phyloP scores from a whole-genome alignment of 1,139 yeast genomes.

The Lodderomyces theae region DNA sequence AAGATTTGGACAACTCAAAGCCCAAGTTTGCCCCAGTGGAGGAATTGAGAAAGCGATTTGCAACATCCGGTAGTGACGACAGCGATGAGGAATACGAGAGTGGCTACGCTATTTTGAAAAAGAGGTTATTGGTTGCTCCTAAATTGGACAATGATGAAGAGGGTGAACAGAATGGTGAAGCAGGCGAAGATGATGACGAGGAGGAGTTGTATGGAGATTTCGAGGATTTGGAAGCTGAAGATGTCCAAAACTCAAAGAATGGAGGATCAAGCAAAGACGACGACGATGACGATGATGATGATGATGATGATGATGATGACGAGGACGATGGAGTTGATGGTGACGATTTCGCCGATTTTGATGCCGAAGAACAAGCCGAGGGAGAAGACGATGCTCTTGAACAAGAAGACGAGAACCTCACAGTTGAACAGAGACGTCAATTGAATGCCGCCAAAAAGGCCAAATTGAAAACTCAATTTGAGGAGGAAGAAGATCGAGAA shows the following conservation, averaged over 20 bases:
- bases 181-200: slow-evolving; percentile 39
- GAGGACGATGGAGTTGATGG: slow-evolving; percentile 30
- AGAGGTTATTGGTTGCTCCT: slow-evolving; percentile 70
- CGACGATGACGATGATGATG: slow-evolving; percentile 19
- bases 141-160: slow-evolving; percentile 42
- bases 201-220: slow-evolving; percentile 73
- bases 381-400: slow-evolving; percentile 31
- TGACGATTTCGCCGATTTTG: slow-evolving; percentile 54
- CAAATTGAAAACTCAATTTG: slow-evolving; percentile 81
- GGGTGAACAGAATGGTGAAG: slow-evolving; percentile 29
- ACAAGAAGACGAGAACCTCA: slow-evolving; percentile 39
- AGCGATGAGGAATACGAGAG: slow-evolving; percentile 42
- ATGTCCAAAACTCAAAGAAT: slow-evolving; percentile 20
- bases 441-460: slow-evolving; percentile 88
- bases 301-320: no score
- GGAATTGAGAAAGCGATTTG: slow-evolving; percentile 54
- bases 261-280: slow-evolving; percentile 7
- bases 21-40: slow-evolving; percentile 49
- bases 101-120: slow-evolving; percentile 48
- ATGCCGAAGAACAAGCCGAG: slow-evolving; percentile 46
- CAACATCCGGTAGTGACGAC: slow-evolving; percentile 26
- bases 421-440: slow-evolving; percentile 69
- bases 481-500: slow-evolving; percentile 83
- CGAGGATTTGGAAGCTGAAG: slow-evolving; percentile 68
- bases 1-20: slow-evolving; percentile 31